Conservation (phyloP, 2,329 filamentous ascomycete genomes). For the Curvularia hawaiiensis region DNA sequence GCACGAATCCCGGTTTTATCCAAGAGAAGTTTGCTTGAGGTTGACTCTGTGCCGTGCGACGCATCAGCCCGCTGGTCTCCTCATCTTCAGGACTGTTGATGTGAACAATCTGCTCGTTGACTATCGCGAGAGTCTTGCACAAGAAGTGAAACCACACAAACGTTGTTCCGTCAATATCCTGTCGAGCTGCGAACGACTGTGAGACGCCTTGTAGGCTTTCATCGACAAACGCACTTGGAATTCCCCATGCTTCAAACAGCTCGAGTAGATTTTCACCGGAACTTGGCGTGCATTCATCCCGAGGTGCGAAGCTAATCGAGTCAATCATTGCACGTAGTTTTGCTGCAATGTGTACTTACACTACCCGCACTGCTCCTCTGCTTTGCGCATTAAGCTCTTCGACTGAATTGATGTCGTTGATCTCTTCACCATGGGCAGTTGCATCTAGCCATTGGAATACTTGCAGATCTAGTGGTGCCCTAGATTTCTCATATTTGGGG, state of each 20-base stretch:
- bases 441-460: slow-evolving; percentile 30
- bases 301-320: slow-evolving; percentile 29
- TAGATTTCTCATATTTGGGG: not conserved
- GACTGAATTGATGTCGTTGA: slow-evolving; percentile 4
- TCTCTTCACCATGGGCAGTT: slow-evolving; percentile 15
- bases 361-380: slow-evolving; percentile 21
- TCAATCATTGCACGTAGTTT: slow-evolving; percentile 5
- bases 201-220: slow-evolving; percentile 35
- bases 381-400: slow-evolving; percentile 14
- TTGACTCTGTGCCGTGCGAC: slow-evolving; percentile 8
- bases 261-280: slow-evolving; percentile 15
- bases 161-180: slow-evolving; percentile 21
- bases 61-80: not conserved
- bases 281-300: slow-evolving; percentile 22
- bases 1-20: slow-evolving; percentile 34
- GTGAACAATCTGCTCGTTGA: slow-evolving; percentile 16
- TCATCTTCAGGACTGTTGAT: not conserved
- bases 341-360: slow-evolving; percentile 18
- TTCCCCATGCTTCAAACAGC: slow-evolving; percentile 26
- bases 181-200: slow-evolving; percentile 35
- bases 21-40: slow-evolving; percentile 33
- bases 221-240: slow-evolving; percentile 34
- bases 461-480: slow-evolving; percentile 10
- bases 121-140: slow-evolving; percentile 29
- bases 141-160: slow-evolving; percentile 40